Conservation (phyloP, 176 grass and related monocot species). For the Triticum timopheevii region DNA sequence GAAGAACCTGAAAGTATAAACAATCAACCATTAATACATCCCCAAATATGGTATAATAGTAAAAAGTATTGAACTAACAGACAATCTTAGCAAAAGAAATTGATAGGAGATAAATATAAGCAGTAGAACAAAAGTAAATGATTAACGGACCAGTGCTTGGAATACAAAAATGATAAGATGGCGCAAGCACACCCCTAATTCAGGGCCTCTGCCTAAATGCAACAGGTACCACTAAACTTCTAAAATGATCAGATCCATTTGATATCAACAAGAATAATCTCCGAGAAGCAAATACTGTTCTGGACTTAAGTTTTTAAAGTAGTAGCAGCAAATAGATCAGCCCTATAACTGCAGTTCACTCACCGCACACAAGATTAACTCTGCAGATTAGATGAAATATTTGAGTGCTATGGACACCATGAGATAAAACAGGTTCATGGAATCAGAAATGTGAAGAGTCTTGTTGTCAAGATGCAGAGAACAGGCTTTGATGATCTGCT, state of each 20-base stretch:
- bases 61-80: not conserved
- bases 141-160: not conserved
- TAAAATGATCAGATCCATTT: not conserved
- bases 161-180: not conserved
- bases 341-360: not conserved
- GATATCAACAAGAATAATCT: not conserved
- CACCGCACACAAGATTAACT: not conserved
- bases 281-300: not conserved
- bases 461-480: not conserved
- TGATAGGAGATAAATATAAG: not conserved
- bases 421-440: not conserved
- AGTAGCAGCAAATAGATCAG: not conserved
- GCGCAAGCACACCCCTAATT: not conserved
- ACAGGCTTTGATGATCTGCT: not conserved
- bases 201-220: not conserved
- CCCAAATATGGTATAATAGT: not conserved
- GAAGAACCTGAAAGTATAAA: slow-evolving; percentile 73
- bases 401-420: not conserved
- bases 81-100: slow-evolving; percentile 1
- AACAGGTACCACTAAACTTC: not conserved
- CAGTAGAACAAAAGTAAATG: not conserved
- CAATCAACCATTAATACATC: not conserved
- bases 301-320: not conserved
- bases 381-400: not conserved
- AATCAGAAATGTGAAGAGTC: not conserved